Evolutionary conservation across 768 basidiomycete species (phyloP), one percentile per base, ranked within the genome.

Genomic region (Tremella fuciformis): DNA sequence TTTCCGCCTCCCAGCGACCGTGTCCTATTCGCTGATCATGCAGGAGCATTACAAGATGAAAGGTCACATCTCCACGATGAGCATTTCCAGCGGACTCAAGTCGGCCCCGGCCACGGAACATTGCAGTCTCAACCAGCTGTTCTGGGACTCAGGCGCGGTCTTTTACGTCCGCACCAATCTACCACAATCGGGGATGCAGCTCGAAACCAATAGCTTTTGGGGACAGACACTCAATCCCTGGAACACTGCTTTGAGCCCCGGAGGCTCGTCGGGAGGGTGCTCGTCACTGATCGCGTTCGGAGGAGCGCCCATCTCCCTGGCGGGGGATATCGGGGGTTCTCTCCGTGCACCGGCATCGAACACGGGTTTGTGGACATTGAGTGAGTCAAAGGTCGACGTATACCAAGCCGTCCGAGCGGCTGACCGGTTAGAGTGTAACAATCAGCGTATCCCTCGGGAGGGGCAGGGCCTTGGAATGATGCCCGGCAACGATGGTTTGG

Each of bases 21-120:
- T 41, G 11, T 85, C 41, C 86, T 86, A 1, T 86, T 85, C 63
- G 83, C 85, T 0, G 76, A 41, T 11, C 11, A 41, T 41, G 11
- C 39, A 41, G 39, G 18, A 41, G 39, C 39, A 19, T 22, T 8
- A 19, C 48, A 13, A 22, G 55, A 64, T 38, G 55, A 41, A 7
- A 24, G 15, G 39, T 54, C n/a, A 46, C 34, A 7, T 24, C 49
- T 29, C 40, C 61, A n/a, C 40, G 55, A 4, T 34, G 13, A 2
- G 63, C 63, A 21, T 59, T 59, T 11, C 59, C 58, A 60, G 39
- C 13, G 11, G 18, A 41, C 13, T 41, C 39, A 41, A 41, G 18
- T 41, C 39, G 18, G 13, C 39, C 18, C 11, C n/a, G n/a, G n/a
- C n/a, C n/a, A n/a, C n/a, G n/a, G n/a, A n/a, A n/a, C n/a, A 41